Base-by-base conservation (phyloP, 352 stramenopile genomes). In the Plasmopara halstedii region DNA sequence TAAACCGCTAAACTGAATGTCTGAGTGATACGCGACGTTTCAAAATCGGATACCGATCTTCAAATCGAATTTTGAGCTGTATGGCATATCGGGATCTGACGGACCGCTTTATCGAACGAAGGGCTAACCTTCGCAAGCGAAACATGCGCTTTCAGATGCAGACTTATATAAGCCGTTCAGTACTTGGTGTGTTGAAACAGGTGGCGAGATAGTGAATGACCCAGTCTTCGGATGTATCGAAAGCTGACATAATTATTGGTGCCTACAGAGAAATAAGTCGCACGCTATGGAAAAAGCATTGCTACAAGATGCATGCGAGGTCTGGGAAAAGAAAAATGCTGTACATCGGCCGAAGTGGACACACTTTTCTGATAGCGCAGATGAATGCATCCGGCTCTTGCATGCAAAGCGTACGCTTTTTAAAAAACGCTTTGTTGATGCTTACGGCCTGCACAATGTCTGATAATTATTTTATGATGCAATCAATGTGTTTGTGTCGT, bases 61-160 rank as follows among this genome's bases (percentile, higher is more conserved):
- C 33, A 35, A 39, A 27, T 48, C 37, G 44, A 35, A 45, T 35
- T 10, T 37, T 37, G 14, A 46, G 9, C 29, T 19, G 3, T 15
- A 86, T 88, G 76, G 76, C 72, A 52, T 62, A 83, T 46, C 70
- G 76, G 2, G 67, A 88, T 42, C 70, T 83, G 11, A 83, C 73
- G 25, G 41, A 50, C 11, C 57, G 69, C 40, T 88, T 83, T 52
- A 7, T 18, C 2, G 50, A 62, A 56, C 59, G 71, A 0, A 64
- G 76, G 9, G 46, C 37, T 3, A 73, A 71, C 13, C 50, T 83
- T 20, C 69, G 73, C 46, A 76, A 67, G 56, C 69, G 67, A 27
- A 78, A 78, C 32, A 39, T 83, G 56, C 56, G 71, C 32, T 83
- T 85, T 31, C 64, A 70, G 44, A 58, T 88, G 64, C 67, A 59